Evolutionary conservation across 2,329 filamentous ascomycete genomes (phyloP), one percentile per base, ranked within the genome.

Genomic region (Penicillium sp.): DNA sequence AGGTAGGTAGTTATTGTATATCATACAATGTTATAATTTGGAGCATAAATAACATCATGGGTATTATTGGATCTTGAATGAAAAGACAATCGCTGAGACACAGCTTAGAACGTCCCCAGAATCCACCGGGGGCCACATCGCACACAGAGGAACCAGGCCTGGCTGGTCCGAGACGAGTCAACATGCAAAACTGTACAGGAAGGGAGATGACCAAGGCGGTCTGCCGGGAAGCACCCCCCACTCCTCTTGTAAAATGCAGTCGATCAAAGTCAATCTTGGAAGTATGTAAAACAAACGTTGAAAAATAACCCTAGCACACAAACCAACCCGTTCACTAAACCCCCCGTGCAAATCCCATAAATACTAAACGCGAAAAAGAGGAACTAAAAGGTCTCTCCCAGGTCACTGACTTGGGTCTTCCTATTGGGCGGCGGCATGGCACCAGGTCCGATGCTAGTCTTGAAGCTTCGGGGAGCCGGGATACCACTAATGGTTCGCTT

Each of bases 301-400:
- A 38, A 50, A 50, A 43, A 36, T 33, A 50, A 23, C 43, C 36
- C 16, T 44, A 16, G 13, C 36, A n/a, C 25, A 41, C 44, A 31
- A 52, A 34, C 13, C 36, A 57, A 57, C n/a, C 36, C n/a, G 11
- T 27, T 40, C 38, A 31, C 46, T 46, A n/a, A 48, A 29, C 21
- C 16, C 45, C 45, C 45, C 23, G 39, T 15, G n/a, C 23, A 36
- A 29, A 27, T 13, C 23, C 27, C 39, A 52, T 39, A 43, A 48
- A 29, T 38, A 54, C 8, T 16, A 25, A 38, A 34, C 27, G 38
- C 27, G 36, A 51, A 49, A 16, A 6, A 25, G 3, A n/a, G 21
- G 40, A 47, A 50, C 72, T 74, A 85, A 70, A 81, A 85, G n/a
- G 81, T 83, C 72, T 85, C 82, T 41, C 83, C 83, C 45, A 83